Percentiles rank a stretch among this genome's conserved stretches.
Conservation (phyloP, 139 green algal genomes). For the Closterium sp. region DNA sequence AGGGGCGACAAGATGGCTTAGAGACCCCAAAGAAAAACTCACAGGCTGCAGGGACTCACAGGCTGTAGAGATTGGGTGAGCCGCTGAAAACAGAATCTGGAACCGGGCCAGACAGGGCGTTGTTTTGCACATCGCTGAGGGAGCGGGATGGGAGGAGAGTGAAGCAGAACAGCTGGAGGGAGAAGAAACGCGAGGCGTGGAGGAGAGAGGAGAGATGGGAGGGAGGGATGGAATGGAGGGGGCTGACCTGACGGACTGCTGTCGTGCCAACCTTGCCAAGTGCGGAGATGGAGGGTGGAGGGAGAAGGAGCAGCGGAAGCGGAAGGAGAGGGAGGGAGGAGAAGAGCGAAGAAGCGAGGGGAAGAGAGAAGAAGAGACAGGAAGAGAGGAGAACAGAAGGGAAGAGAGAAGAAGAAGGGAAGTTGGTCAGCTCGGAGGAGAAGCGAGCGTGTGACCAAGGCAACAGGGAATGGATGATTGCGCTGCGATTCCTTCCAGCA, state of each 20-base stretch:
- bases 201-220: too few relatives aligned
- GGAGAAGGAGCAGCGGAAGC: background rate
- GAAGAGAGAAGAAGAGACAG: background rate
- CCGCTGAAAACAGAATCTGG: background rate
- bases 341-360: background rate
- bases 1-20: too few relatives aligned
- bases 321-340: background rate
- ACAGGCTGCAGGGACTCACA: background rate
- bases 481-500: too few relatives aligned
- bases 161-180: background rate
- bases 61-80: background rate
- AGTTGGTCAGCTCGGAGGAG: too few relatives aligned
- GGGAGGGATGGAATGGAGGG: too few relatives aligned
- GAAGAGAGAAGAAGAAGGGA: background rate
- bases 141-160: background rate
- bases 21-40: too few relatives aligned
- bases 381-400: background rate
- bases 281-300: too few relatives aligned
- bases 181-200: background rate
- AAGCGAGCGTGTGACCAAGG: too few relatives aligned
- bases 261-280: too few relatives aligned
- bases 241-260: too few relatives aligned
- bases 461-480: too few relatives aligned
- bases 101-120: background rate
- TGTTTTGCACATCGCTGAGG: background rate